These are phyloP conservation scores for Rugonectria rugulosa DNA, from an alignment of 2,329 filamentous ascomycete species.

Conservation along the genomic window DNA sequence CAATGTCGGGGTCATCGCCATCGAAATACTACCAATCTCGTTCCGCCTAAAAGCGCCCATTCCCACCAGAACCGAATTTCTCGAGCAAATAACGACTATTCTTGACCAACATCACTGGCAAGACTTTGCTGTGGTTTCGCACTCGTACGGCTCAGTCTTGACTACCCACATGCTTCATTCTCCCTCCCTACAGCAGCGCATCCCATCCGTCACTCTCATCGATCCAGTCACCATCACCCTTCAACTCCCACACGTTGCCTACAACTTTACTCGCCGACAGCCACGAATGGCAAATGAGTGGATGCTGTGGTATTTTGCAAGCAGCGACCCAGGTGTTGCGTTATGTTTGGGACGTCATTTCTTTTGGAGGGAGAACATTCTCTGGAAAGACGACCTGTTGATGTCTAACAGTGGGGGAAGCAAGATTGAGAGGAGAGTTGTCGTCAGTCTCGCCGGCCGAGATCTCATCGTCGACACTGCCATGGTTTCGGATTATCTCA, in stretches of 20 bases:
- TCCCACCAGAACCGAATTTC: conserved; percentile 59
- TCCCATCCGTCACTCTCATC: conserved; percentile 57
- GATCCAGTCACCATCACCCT: conserved; percentile 73
- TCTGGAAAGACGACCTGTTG: conserved; percentile 73
- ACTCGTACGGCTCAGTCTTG: conserved; percentile 71
- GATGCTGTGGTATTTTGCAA: conserved; percentile 75
- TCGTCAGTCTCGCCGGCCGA: conserved; percentile 64
- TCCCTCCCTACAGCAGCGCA: conserved; percentile 55
- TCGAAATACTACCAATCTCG: conserved; percentile 72
- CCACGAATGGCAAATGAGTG: conserved; percentile 70
- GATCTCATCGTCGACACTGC: conserved; percentile 72
- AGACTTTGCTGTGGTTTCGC: conserved; percentile 66
- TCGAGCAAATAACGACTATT: conserved; percentile 63
- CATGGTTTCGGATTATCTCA: conserved; percentile 65
- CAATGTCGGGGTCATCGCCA: conserved; percentile 67
- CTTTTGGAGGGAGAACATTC: conserved; percentile 75
- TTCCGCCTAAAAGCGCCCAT: conserved; percentile 66
- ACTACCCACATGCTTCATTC: conserved; percentile 67
- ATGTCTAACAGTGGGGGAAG: conserved; percentile 20
- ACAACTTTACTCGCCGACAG: conserved; percentile 69
- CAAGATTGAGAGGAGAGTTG: conserved; percentile 50
- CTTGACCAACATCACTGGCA: conserved; percentile 64
- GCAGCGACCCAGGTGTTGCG: conserved; percentile 71
- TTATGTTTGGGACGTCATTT: conserved; percentile 71
- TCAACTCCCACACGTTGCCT: conserved; percentile 74